phyloP scores from a whole-genome alignment of 1,284 basidiomycete genomes.

The Tilletia caries region DNA sequence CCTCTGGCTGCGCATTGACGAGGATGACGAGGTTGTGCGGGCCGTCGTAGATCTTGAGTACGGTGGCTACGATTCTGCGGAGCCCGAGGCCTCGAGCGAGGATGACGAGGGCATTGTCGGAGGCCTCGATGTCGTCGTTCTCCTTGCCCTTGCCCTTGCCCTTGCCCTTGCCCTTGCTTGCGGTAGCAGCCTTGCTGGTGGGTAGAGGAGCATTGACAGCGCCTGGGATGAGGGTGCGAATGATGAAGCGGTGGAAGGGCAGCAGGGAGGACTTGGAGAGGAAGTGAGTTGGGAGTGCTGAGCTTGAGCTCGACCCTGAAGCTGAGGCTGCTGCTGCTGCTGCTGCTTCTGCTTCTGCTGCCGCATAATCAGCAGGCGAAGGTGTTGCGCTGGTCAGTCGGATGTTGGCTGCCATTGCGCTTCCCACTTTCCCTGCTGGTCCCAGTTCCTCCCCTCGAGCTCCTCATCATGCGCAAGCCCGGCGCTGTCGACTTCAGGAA shows the following conservation, averaged over 20 bases:
- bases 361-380: not conserved
- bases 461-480: not conserved
- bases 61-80: slow-evolving; percentile 40
- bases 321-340: not conserved
- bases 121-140: slow-evolving; percentile 31
- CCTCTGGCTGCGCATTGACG: slow-evolving; percentile 80
- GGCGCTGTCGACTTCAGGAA: not conserved
- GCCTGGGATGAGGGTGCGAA: slow-evolving; percentile 40
- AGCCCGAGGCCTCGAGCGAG: slow-evolving; percentile 47
- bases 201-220: not conserved
- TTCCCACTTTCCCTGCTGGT: no score
- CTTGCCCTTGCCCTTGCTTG: not conserved
- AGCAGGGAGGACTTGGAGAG: slow-evolving; percentile 25
- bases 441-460: not conserved
- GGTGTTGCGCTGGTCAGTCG: slow-evolving; percentile 6
- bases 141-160: not conserved
- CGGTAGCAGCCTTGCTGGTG: not conserved
- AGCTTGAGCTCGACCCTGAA: not conserved
- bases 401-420: not conserved
- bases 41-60: slow-evolving; percentile 77
- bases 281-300: not conserved
- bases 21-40: slow-evolving; percentile 73
- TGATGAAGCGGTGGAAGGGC: slow-evolving; percentile 45
- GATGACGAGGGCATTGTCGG: slow-evolving; percentile 58
- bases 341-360: not conserved